Conservation (phyloP, 2,329 filamentous ascomycete genomes). For the Colletotrichum sp. region DNA sequence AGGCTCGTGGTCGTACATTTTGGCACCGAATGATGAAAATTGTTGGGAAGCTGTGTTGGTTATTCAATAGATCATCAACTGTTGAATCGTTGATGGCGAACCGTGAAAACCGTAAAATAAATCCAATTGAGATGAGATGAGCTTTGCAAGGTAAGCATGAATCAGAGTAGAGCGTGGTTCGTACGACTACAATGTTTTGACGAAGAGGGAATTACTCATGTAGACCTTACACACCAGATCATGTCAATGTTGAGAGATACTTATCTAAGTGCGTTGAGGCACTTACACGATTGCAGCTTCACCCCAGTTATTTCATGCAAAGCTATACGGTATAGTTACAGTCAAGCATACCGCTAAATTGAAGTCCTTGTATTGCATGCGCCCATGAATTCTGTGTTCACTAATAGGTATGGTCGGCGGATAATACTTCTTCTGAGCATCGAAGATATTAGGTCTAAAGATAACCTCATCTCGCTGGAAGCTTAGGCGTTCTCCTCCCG, state of each 20-base stretch:
- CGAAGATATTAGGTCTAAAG: neutral
- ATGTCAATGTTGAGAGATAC: neutral
- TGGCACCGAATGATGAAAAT: neutral
- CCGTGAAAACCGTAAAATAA: neutral
- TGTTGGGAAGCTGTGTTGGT: neutral
- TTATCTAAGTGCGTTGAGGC: neutral
- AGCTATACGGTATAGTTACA: neutral
- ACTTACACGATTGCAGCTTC: neutral
- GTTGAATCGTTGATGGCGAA: neutral
- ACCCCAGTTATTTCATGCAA: neutral
- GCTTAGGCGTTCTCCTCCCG: neutral
- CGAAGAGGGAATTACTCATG: neutral
- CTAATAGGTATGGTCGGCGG: neutral
- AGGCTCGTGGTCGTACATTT: constrained; percentile 17
- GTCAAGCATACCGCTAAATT: neutral
- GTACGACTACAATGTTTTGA: neutral
- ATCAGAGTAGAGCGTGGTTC: neutral
- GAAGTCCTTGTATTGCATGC: neutral
- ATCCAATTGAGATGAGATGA: neutral
- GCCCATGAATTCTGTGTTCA: neutral
- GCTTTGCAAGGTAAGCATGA: neutral
- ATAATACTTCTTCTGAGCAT: neutral
- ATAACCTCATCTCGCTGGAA: neutral
- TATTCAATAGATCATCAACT: neutral
- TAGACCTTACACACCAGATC: neutral